Percentiles rank a stretch among this genome's conserved stretches.
These are phyloP conservation scores for Lunasporangiospora selenospora DNA, from an alignment of 192 early-diverging fungal species.

Conservation along the genomic window DNA sequence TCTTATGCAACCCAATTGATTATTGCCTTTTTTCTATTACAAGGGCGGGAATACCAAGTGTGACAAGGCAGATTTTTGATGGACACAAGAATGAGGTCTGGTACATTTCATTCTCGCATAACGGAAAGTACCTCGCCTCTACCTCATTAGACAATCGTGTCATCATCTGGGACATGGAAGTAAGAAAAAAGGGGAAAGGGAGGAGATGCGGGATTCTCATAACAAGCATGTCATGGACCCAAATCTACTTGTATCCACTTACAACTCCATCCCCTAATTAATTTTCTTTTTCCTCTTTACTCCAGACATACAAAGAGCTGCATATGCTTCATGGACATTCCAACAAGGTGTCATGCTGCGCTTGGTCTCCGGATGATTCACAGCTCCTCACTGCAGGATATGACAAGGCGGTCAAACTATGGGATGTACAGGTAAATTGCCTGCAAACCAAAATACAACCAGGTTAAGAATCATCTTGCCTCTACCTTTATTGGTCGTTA, in stretches of 20 bases:
- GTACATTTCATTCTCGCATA: slow-evolving; percentile 92
- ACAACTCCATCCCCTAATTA: neutral
- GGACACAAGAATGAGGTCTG: slow-evolving; percentile 95
- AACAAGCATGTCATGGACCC: too few species aligned
- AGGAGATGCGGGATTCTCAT: too few species aligned
- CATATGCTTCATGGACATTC: slow-evolving; percentile 70
- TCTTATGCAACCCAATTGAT: too few species aligned
- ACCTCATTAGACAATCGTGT: slow-evolving; percentile 87
- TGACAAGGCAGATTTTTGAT: slow-evolving; percentile 65
- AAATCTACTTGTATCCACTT: too few species aligned
- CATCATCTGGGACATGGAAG: slow-evolving; percentile 88
- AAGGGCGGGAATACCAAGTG: slow-evolving; percentile 58
- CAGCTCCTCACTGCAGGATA: slow-evolving; percentile 80
- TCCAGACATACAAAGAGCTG: slow-evolving; percentile 64
- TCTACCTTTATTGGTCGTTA: too few species aligned
- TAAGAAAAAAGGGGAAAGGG: too few species aligned
- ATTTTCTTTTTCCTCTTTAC: slow-evolving; percentile 1
- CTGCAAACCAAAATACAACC: too few species aligned
- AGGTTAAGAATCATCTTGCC: too few species aligned
- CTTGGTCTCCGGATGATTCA: slow-evolving; percentile 90
- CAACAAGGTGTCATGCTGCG: slow-evolving; percentile 79
- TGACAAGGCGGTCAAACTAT: slow-evolving; percentile 82
- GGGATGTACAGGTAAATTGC: slow-evolving; percentile 73
- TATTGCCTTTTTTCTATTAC: too few species aligned
- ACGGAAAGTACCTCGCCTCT: slow-evolving; percentile 89